Base-by-base conservation (phyloP, 768 basidiomycete genomes). In the Hortiboletus flavorubellus region DNA sequence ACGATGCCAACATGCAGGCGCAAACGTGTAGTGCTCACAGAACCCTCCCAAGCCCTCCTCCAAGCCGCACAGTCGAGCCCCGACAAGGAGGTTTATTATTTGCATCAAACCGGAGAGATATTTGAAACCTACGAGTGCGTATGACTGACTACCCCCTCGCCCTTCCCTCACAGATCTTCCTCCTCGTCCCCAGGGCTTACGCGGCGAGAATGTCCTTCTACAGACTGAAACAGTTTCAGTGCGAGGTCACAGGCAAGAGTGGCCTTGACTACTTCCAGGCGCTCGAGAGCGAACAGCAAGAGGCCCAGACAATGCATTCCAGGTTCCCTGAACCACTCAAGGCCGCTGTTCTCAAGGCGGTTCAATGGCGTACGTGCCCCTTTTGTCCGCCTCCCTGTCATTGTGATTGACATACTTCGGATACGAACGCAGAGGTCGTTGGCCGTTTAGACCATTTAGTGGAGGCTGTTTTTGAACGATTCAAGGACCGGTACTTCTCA, bases 201-300 rank as follows among this genome's bases (percentile, higher is more conserved):
- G 84, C 89, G 43, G 84, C 91, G 34, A 88, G 96, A 64, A 90
- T 96, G 83, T 88, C 91, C 56, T 98, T 97, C 78, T 97, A 97
- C 77, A 83, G 86, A 51, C 81, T 91, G 56, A 93, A 92, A 67
- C 88, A 94, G 67, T 98, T 98, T 74, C 93, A 96, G 68, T 98
- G 96, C 70, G 96, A 98, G 76, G 92, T 95, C 65, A 93, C 92
- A 34, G 93, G 95, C 72, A 96, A 93, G 76, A 89, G 91, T 61
- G 86, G 87, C 51, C 80, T 98, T 51, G 89, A 92, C 76, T 99
- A 93, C 75, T 97, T 95, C 72, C 86, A 93, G 66, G 97, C 97
- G 23, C 78, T 95, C 43, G 86, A 92, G 63, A 94, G 91, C 54
- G 97, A 99, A 73, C 84, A 81, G 56, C 85, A 86, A 63, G 97